These are phyloP conservation scores for Podila verticillata DNA, from an alignment of 192 early-diverging fungal species.

Conservation along the genomic window DNA sequence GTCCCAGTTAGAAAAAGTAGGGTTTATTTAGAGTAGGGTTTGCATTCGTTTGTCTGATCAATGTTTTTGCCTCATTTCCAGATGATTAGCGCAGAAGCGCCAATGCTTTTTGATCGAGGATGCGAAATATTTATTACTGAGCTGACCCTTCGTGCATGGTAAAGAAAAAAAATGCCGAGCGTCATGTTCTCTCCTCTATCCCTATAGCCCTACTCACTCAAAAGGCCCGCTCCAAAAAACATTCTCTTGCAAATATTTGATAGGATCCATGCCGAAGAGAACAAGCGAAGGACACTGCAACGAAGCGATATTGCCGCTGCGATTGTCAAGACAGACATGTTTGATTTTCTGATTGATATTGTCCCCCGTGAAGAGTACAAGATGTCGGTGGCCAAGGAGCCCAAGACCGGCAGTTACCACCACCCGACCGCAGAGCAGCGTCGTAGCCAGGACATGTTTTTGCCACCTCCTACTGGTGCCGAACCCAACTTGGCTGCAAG, in stretches of 20 bases:
- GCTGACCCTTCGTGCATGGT: conserved; percentile 83
- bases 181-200: neutral
- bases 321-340: conserved; percentile 90
- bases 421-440: conserved; percentile 18
- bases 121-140: conserved; percentile 98
- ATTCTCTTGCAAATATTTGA: too few relatives aligned
- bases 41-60: neutral
- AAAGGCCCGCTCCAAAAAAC: too few relatives aligned
- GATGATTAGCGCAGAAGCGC: conserved; percentile 82
- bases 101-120: conserved; percentile 94
- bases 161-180: conserved; percentile 7
- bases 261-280: conserved; percentile 94
- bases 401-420: conserved; percentile 14
- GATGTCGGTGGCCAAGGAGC: conserved; percentile 53
- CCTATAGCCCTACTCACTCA: too few relatives aligned
- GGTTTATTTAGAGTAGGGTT: too few relatives aligned
- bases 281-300: conserved; percentile 95
- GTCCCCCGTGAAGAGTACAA: conserved; percentile 88
- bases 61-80: conserved; percentile 17
- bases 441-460: conserved; percentile 30
- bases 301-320: conserved; percentile 90
- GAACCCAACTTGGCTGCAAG: conserved; percentile 1
- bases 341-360: conserved; percentile 98
- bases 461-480: conserved; percentile 7
- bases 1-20: too few relatives aligned